These are phyloP conservation scores for Lathyrus tuberosus DNA, from an alignment of 306 rosid species.

Conservation along the genomic window DNA sequence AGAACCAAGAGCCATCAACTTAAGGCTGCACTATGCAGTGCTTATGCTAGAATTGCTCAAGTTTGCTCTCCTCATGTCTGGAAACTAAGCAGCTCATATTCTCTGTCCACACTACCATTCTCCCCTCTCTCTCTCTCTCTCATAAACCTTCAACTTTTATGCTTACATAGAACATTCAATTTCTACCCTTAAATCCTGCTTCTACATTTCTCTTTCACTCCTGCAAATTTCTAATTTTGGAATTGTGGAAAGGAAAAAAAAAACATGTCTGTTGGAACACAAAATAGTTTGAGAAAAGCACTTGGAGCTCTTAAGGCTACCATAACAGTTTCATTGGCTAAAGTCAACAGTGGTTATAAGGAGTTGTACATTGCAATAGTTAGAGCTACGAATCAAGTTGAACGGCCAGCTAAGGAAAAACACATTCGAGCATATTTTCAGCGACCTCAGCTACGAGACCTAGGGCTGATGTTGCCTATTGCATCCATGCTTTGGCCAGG, in stretches of 20 bases:
- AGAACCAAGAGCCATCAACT: conserved; percentile 89
- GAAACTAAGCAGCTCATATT: conserved; percentile 77
- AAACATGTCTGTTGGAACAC: conserved; percentile 81
- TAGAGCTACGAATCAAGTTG: conserved; percentile 93
- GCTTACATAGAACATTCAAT: conserved; percentile 16
- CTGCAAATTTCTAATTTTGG: conserved; percentile 39
- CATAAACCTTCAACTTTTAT: conserved; percentile 38
- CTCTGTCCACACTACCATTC: conserved; percentile 48
- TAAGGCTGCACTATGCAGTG: conserved; percentile 86
- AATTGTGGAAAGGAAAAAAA: conserved; percentile 49
- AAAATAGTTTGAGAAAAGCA: conserved; percentile 89
- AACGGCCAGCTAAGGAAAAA: conserved; percentile 89
- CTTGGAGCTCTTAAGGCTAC: conserved; percentile 96
- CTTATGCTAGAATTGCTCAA: conserved; percentile 71
- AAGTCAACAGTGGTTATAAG: conserved; percentile 99
- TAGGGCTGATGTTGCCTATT: conserved; percentile 98
- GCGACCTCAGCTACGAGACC: conserved; percentile 99
- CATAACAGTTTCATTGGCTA: conserved; percentile 96
- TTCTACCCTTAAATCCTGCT: conserved; percentile 46
- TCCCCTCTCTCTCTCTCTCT: conserved; percentile 38
- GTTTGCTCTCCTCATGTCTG: conserved; percentile 81
- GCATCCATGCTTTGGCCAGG: conserved; percentile 95
- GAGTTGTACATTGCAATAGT: conserved; percentile 95
- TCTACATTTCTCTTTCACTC: conserved; percentile 7
- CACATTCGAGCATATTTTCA: conserved; percentile 83